Percentiles rank a stretch among this genome's conserved stretches.
phyloP scores from a whole-genome alignment of 2,329 filamentous ascomycete species.

The Phialemoniopsis sp. region DNA sequence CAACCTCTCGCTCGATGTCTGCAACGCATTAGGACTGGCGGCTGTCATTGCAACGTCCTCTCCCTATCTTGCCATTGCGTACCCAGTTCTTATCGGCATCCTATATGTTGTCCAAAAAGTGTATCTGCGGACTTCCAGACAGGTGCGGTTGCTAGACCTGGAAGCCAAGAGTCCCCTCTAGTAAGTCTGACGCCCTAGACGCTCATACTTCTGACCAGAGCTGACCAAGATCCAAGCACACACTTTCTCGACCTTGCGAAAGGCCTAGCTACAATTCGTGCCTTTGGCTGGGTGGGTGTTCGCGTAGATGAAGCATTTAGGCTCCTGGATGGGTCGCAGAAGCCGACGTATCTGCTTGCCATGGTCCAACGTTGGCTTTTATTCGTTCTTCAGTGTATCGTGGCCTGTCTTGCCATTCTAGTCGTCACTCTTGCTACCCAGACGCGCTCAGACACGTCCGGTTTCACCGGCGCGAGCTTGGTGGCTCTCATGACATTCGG shows the following conservation, averaged over 20 bases:
- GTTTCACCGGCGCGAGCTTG: constrained; percentile 1
- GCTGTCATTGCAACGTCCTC: constrained; percentile 37
- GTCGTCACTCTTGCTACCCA: background rate
- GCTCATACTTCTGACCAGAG: background rate
- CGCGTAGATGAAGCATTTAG: background rate
- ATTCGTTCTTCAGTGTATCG: constrained; percentile 4
- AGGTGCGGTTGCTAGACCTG: constrained; percentile 52
- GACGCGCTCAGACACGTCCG: background rate
- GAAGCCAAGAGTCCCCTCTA: constrained; percentile 53
- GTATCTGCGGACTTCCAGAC: constrained; percentile 53
- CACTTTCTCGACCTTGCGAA: constrained; percentile 40
- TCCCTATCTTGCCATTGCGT: constrained; percentile 39
- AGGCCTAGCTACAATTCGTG: constrained; percentile 42
- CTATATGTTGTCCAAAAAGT: constrained; percentile 46
- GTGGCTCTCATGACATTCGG: constrained; percentile 2
- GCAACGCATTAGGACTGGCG: constrained; percentile 33
- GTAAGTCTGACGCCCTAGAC: constrained; percentile 19
- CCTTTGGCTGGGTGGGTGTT: constrained; percentile 31
- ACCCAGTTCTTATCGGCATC: constrained; percentile 38
- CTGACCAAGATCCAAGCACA: constrained; percentile 8
- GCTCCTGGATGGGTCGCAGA: constrained; percentile 1
- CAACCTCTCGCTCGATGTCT: constrained; percentile 16
- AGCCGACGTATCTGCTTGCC: constrained; percentile 6
- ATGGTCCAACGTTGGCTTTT: constrained; percentile 8
- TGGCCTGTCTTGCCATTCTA: background rate